Conservation (phyloP, 192 early-diverging fungal species). For the Coemansia sp. region DNA sequence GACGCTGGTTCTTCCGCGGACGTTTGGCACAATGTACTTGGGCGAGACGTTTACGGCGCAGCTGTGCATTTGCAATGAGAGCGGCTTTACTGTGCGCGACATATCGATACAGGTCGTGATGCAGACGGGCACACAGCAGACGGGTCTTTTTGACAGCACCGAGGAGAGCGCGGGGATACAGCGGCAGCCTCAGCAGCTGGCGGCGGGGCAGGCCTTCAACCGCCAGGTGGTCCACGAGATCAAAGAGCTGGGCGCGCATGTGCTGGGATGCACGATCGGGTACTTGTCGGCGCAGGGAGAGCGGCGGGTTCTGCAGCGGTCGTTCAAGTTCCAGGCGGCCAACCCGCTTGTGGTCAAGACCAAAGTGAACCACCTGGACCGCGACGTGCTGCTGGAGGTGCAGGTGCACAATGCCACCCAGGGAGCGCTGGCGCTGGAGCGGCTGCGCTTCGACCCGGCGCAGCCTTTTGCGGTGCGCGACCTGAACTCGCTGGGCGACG, state of each 20-base stretch:
- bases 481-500: constrained; percentile 14
- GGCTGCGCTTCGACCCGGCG: constrained; percentile 79
- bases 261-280: constrained; percentile 81
- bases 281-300: constrained; percentile 69
- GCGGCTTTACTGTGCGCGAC: constrained; percentile 59
- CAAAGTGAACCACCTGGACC: constrained; percentile 78
- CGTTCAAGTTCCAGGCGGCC: constrained; percentile 94
- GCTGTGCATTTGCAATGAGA: constrained; percentile 87
- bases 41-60: constrained; percentile 89
- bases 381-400: constrained; percentile 79
- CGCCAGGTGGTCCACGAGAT: constrained; percentile 88
- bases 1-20: constrained; percentile 71
- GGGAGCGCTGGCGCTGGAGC: constrained; percentile 79
- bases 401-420: constrained; percentile 87
- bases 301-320: constrained; percentile 75
- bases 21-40: constrained; percentile 92
- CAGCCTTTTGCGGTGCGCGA: constrained; percentile 63
- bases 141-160: constrained; percentile 65
- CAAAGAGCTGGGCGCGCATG: constrained; percentile 91
- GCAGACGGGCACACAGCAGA: constrained; percentile 81
- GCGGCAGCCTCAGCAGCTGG: constrained; percentile 34
- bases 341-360: constrained; percentile 97
- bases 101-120: constrained; percentile 78
- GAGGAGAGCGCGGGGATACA: background rate
- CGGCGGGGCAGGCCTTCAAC: constrained; percentile 68